Base-by-base conservation (phyloP, 495 filamentous ascomycete genomes). In the Evansstolkia leycettana region DNA sequence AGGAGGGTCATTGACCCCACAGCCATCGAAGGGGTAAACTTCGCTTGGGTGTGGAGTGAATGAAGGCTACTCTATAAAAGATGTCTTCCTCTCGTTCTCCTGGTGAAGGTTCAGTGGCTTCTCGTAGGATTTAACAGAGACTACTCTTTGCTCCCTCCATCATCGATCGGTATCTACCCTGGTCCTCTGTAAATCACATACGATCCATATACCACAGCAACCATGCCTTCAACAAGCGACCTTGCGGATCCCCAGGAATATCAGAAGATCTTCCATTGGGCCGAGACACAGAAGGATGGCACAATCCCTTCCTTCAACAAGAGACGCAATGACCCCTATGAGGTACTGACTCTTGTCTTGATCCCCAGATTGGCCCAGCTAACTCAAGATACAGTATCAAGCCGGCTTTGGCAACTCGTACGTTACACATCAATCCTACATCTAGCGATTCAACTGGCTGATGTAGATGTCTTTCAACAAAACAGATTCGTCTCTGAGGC, bases 181-280 rank as follows among this genome's bases (percentile, higher is more conserved):
- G n/a, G n/a, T n/a, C n/a, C n/a, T n/a, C n/a, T n/a, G n/a, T 16
- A 34, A 23, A 7, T 35, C 24, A 12, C 35, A 2, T 36, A 29
- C 7, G 19, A 17, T 34, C 28, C 18, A 30, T 14, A 30, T 15
- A 38, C 16, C 27, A 12, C 6, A 10, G 34, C 23, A 37, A 48
- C 8, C 20, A 63, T 61, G 53, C 41, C 46, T 39, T 53, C 54
- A 5, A 48, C 46, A 36, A 40, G 37, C 25, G 34, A 45, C 2
- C 37, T 55, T 8, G 34, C 53, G 3, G 50, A 59, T 35, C 57
- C 53, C 34, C 43, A 51, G 42, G 68, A 72, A 36, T 73, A 71
- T 47, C 67, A 72, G 43, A 62, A 69, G 32, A 69, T 73, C 34
- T 71, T 73, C 58, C 68, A 72, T 46, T 71, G 69, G 69, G 68